Conservation (phyloP, 345 rosid species). For the Microcos paniculata region DNA sequence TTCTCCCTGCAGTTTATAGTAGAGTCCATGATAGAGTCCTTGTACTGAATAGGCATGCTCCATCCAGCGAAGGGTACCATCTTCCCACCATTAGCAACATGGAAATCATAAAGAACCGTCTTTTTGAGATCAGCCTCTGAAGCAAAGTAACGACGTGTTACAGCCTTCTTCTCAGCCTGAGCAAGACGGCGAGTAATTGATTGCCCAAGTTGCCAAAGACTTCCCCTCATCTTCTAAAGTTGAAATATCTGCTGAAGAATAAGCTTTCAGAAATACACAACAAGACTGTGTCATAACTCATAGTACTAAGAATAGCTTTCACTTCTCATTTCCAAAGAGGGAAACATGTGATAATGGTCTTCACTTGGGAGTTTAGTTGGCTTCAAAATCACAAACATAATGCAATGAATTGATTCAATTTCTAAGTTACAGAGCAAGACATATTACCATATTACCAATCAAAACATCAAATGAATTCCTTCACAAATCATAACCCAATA, state of each 20-base stretch:
- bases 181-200: conserved; percentile 78
- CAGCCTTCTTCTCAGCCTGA: conserved; percentile 68
- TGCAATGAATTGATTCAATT: not conserved
- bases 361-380: not conserved
- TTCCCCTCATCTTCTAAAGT: conserved; percentile 77
- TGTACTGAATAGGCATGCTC: conserved; percentile 99
- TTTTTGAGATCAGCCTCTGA: conserved; percentile 84
- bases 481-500: not conserved
- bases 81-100: conserved; percentile 77
- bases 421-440: not conserved
- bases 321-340: not conserved
- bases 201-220: conserved; percentile 96
- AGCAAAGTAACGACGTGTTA: conserved; percentile 63
- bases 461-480: not conserved
- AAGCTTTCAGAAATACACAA: not conserved
- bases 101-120: conserved; percentile 88
- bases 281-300: not conserved
- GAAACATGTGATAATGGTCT: not conserved
- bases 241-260: conserved; percentile 30
- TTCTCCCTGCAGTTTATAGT: conserved; percentile 87
- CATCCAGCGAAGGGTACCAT: conserved; percentile 99
- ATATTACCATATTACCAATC: not conserved
- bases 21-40: conserved; percentile 96
- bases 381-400: not conserved
- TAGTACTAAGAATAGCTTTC: not conserved